phyloP scores from a whole-genome alignment of 2,329 filamentous ascomycete species.

The Ophiostoma sp. region DNA sequence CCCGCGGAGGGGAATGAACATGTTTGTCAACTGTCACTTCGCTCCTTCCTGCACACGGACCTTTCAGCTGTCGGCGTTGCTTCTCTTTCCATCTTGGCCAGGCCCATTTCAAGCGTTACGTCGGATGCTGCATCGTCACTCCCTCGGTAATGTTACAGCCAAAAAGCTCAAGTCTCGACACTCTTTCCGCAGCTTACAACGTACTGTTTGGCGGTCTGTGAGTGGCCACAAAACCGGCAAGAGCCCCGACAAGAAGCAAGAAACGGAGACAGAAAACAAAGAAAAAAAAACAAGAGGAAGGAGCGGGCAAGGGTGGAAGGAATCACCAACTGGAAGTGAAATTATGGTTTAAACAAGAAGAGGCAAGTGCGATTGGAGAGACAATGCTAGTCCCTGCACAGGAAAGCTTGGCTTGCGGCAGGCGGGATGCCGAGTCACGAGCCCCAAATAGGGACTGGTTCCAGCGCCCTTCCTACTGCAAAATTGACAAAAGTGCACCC shows the following conservation, averaged over 20 bases:
- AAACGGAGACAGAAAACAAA: neutral
- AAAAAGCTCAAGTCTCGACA: neutral
- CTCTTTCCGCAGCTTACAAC: neutral
- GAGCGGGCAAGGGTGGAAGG: neutral
- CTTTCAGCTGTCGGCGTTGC: neutral
- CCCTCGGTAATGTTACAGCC: neutral
- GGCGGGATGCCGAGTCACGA: constrained; percentile 14
- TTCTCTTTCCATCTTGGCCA: neutral
- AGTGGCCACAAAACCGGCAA: neutral
- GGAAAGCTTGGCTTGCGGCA: constrained; percentile 1
- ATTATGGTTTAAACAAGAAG: constrained; percentile 13
- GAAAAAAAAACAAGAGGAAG: neutral
- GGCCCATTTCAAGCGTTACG: too few relatives aligned
- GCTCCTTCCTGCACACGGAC: neutral
- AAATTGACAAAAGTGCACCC: neutral
- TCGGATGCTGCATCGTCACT: too few relatives aligned
- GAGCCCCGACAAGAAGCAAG: neutral
- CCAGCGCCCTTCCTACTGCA: neutral
- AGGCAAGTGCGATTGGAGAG: constrained; percentile 2
- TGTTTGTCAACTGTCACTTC: neutral
- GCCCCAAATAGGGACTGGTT: neutral
- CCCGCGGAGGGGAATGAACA: neutral
- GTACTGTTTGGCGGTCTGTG: neutral
- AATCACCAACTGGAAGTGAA: neutral
- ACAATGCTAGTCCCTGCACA: constrained; percentile 1